Base-by-base conservation (phyloP, 1,284 basidiomycete species). In the Cutaneotrichosporon cutaneum region DNA sequence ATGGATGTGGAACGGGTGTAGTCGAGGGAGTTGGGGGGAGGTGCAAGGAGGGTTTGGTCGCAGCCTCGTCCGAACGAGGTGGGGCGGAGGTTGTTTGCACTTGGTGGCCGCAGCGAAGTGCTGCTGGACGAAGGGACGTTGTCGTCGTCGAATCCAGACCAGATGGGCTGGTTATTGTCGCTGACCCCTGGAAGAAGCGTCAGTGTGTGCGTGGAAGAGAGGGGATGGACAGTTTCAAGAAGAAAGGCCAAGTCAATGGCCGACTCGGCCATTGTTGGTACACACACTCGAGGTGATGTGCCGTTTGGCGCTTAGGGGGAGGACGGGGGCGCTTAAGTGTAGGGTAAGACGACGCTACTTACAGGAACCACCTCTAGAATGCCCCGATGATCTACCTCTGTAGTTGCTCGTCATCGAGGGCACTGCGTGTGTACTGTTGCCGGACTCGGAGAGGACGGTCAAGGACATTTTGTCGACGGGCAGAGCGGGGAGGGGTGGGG, bases 141-240 rank as follows among this genome's bases (percentile, higher is more conserved):
- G 30, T 56, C 54, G 22, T 51, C 27, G 48, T n/a, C 14, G 16
- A 9, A 14, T 51, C 48, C 48, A 18, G 36, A 56, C 24, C 36
- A 39, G n/a, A 56, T 56, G n/a, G 54, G 54, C 39, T 56, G 24
- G 26, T 51, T 42, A 35, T 58, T 50, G 48, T 58, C 56, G 56
- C 56, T 58, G 26, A 58, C 24, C 47, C 47, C 56, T 58, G 32
- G 1, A 36, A 32, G 21, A 26, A 11, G 44, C 3, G 45, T 36
- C n/a, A 24, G 54, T 36, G 52, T 54, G 52, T 54, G 13, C 13
- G 48, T 50, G 27, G 9, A 18, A 50, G 24, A 27, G 48, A 50
- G 24, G 24, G 24, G 24, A 14, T 22, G 24, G 8, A 14, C 5
- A 24, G n/a, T 45, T 18, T 22, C 16, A 26, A 21, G n/a, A 30